These are phyloP conservation scores for cucumber (Cucumis sativus) DNA, from an alignment of 306 rosid genomes.

Conservation along the genomic window Cucumber_9930_V3 NC_026660.2:1197501-1198000, in stretches of 20 bases:
- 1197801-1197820: slow-evolving; percentile 9
- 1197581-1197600: not conserved
- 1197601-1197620: not conserved
- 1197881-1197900: not conserved
- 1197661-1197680: slow-evolving; percentile 12
- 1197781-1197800: slow-evolving; percentile 8
- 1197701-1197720: slow-evolving; percentile 12
- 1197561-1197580: slow-evolving; percentile 17
- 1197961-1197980: not conserved
- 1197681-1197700: not conserved
- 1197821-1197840: slow-evolving; percentile 6
- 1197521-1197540: not conserved
- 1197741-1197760: slow-evolving; percentile 14
- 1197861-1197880: slow-evolving; percentile 12
- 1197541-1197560: not conserved
- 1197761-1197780: not conserved
- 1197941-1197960: slow-evolving; percentile 12
- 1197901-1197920: not conserved
- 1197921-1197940: not conserved
- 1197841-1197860: not conserved
- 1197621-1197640: slow-evolving; percentile 5
- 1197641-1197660: slow-evolving; percentile 14
- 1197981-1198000: not conserved
- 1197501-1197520: slow-evolving; percentile 8
- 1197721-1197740: slow-evolving; percentile 11